Conservation (phyloP, 1,284 basidiomycete species). For the Tausonia pullulans region DNA sequence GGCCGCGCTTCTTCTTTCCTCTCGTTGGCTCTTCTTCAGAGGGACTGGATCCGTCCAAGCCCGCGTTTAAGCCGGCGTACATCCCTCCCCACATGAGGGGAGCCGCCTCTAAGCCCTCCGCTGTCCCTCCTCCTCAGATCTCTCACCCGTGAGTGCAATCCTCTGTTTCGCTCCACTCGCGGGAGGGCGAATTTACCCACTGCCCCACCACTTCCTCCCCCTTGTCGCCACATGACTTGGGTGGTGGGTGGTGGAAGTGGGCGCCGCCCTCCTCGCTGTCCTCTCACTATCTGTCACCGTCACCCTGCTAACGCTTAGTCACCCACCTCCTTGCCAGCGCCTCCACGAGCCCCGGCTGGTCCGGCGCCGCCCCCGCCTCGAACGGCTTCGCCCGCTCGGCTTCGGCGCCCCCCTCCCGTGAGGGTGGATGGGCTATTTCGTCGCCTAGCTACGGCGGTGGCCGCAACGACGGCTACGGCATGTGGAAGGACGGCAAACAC, state of each 20-base stretch:
- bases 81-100: constrained; percentile 80
- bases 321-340: too few species aligned
- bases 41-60: too few species aligned
- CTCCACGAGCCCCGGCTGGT: background rate
- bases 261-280: too few species aligned
- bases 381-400: constrained; percentile 39
- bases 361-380: constrained; percentile 38
- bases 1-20: too few species aligned
- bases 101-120: constrained; percentile 42
- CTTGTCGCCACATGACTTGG: too few species aligned
- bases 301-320: too few species aligned
- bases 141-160: background rate
- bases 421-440: constrained; percentile 44
- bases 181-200: too few species aligned
- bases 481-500: constrained; percentile 85
- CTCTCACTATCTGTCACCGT: too few species aligned
- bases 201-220: too few species aligned
- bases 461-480: constrained; percentile 57
- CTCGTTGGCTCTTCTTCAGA: too few species aligned
- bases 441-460: constrained; percentile 37
- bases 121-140: constrained; percentile 35
- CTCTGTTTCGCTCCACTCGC: background rate
- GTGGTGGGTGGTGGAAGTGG: too few species aligned
- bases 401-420: constrained; percentile 26
- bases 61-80: constrained; percentile 51